These are phyloP conservation scores for Metschnikowia rubicola DNA, from an alignment of 805 yeast genomes.

Conservation along the genomic window DNA sequence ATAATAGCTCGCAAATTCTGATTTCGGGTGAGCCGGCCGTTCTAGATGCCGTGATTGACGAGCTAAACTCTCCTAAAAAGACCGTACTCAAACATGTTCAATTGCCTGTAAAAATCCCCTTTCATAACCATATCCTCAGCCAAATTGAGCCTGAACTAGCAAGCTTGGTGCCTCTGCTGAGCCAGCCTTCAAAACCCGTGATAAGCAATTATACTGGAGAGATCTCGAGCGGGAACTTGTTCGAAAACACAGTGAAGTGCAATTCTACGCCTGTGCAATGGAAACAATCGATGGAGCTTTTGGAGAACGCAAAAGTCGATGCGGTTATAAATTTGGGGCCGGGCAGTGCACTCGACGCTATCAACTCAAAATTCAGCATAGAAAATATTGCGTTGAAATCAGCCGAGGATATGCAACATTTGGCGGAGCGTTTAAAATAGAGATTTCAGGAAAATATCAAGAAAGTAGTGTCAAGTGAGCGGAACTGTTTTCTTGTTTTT, in stretches of 20 bases:
- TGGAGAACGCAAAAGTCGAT: constrained; percentile 16
- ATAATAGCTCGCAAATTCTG: constrained; percentile 41
- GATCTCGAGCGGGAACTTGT: constrained; percentile 20
- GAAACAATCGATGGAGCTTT: constrained; percentile 30
- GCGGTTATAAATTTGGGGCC: constrained; percentile 37
- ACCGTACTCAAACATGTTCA: constrained; percentile 24
- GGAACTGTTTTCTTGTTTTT: background rate
- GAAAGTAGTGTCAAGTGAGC: background rate
- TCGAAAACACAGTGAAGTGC: constrained; percentile 34
- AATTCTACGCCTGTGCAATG: constrained; percentile 46
- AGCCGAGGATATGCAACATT: constrained; percentile 9
- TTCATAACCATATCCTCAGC: constrained; percentile 42
- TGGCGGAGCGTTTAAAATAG: constrained; percentile 1
- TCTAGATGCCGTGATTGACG: constrained; percentile 23
- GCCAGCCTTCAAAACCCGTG: constrained; percentile 26
- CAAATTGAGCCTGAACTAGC: constrained; percentile 35
- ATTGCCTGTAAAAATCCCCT: constrained; percentile 49
- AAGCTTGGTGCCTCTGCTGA: constrained; percentile 14
- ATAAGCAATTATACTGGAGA: constrained; percentile 36
- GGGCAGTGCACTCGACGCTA: constrained; percentile 31
- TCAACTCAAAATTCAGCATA: constrained; percentile 16
- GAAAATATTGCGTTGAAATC: constrained; percentile 10
- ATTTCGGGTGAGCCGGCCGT: constrained; percentile 38
- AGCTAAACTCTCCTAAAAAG: constrained; percentile 13
- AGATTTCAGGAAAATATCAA: background rate